These are phyloP conservation scores for Chlamydomonas schloesseri DNA, from an alignment of 139 green algal species.

Conservation along the genomic window DNA sequence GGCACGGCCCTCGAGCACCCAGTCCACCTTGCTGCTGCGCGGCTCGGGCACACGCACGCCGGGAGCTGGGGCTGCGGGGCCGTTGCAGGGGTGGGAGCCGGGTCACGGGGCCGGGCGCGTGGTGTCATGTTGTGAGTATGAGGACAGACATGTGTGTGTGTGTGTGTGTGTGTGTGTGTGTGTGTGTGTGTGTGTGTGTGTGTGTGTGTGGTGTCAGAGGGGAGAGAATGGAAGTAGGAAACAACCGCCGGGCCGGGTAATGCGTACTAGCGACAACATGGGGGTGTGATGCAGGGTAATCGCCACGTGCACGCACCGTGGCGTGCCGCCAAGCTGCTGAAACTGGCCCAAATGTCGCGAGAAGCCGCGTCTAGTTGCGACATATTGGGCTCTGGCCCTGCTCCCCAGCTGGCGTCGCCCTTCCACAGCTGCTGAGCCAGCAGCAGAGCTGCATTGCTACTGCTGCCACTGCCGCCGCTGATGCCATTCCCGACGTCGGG, in stretches of 20 bases:
- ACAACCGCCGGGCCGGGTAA: too few relatives aligned
- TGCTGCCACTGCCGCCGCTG: background rate
- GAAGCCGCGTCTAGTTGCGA: background rate
- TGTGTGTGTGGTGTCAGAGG: background rate
- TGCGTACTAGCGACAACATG: too few relatives aligned
- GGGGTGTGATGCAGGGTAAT: too few relatives aligned
- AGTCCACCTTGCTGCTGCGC: slow-evolving; percentile 35
- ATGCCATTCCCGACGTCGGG: background rate
- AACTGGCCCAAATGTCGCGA: background rate
- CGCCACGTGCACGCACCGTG: too few relatives aligned
- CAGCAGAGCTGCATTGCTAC: too few relatives aligned
- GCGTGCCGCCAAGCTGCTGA: background rate
- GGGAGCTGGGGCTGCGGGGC: too few relatives aligned
- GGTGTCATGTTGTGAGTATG: too few relatives aligned
- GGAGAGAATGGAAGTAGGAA: too few relatives aligned
- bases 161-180: too few relatives aligned
- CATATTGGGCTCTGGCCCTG: background rate
- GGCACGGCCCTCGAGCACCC: slow-evolving; percentile 47
- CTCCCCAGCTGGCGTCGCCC: background rate
- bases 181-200: too few relatives aligned
- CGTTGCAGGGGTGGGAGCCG: background rate
- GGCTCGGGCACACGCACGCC: background rate
- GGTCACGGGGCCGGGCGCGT: background rate
- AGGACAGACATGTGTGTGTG: too few relatives aligned
- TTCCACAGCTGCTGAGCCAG: background rate